Percentiles rank a stretch among this genome's conserved stretches.
phyloP scores from a whole-genome alignment of 768 basidiomycete genomes.

The Boletellus ananiceps region DNA sequence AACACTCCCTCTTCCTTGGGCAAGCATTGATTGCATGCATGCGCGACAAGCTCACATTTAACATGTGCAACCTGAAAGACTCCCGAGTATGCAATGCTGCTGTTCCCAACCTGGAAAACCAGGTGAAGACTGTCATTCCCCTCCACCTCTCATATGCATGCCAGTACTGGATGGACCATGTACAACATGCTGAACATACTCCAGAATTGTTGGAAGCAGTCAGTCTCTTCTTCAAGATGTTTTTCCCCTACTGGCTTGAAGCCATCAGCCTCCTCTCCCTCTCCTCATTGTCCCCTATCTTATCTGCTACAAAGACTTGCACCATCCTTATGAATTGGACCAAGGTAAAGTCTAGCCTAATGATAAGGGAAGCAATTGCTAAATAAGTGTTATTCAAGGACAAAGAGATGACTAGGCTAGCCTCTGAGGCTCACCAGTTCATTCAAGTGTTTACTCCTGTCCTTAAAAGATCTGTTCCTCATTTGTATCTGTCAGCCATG shows the following conservation, averaged over 20 bases:
- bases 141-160: neutral
- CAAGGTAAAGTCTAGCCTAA: too few relatives aligned
- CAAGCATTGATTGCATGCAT: neutral
- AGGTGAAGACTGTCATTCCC: neutral
- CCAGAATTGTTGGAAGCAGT: neutral
- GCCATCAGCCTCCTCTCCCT: neutral
- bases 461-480: neutral
- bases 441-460: neutral
- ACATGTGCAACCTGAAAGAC: conserved; percentile 4
- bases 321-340: neutral
- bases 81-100: neutral
- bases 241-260: conserved; percentile 3
- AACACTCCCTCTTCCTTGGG: neutral
- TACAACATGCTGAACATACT: neutral
- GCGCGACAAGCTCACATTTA: neutral
- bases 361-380: too few relatives aligned
- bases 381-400: neutral
- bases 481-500: neutral
- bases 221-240: conserved; percentile 1
- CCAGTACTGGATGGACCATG: conserved; percentile 2
- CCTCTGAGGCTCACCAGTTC: neutral
- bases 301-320: neutral
- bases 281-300: neutral
- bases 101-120: neutral
- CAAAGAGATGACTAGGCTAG: neutral